Conservation (phyloP, 2,329 filamentous ascomycete species). For the Cercospora sp. region DNA sequence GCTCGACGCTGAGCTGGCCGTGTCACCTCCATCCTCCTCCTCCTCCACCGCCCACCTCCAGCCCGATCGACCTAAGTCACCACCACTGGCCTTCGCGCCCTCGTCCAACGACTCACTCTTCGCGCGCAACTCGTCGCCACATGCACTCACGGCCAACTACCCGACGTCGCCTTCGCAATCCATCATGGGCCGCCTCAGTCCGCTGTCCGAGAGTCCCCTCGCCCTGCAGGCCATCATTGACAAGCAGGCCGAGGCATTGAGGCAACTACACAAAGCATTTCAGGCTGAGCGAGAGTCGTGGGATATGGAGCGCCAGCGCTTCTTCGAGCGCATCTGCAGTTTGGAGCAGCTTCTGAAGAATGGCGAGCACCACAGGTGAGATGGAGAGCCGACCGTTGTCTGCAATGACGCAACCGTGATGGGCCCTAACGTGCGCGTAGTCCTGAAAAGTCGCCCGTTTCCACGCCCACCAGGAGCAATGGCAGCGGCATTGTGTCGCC, state of each 20-base stretch:
- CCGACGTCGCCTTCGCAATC: constrained; percentile 21
- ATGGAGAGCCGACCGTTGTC: not conserved
- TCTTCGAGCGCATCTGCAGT: constrained; percentile 38
- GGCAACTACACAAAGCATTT: constrained; percentile 39
- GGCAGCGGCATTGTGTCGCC: constrained; percentile 23
- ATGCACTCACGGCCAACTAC: constrained; percentile 13
- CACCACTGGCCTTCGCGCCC: constrained; percentile 39
- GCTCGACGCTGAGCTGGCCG: constrained; percentile 2
- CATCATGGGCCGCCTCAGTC: constrained; percentile 29
- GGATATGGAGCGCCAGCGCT: constrained; percentile 36
- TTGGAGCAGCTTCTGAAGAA: constrained; percentile 39
- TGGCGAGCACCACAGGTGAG: constrained; percentile 39
- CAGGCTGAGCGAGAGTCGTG: constrained; percentile 39
- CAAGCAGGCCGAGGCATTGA: constrained; percentile 38
- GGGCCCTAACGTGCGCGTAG: constrained; percentile 23
- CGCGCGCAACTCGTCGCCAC: constrained; percentile 24
- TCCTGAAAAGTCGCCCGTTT: constrained; percentile 39
- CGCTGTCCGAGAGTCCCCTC: constrained; percentile 21
- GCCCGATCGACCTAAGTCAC: constrained; percentile 33
- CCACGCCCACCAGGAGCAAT: constrained; percentile 31
- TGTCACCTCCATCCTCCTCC: constrained; percentile 4
- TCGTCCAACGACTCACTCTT: constrained; percentile 40
- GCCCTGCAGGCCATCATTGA: constrained; percentile 39
- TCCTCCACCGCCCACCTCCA: constrained; percentile 5
- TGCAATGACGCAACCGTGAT: constrained; percentile 13